Evolutionary conservation across 176 grass and related monocot genomes (phyloP).

Genomic region (Triticum aestivum): DNA sequence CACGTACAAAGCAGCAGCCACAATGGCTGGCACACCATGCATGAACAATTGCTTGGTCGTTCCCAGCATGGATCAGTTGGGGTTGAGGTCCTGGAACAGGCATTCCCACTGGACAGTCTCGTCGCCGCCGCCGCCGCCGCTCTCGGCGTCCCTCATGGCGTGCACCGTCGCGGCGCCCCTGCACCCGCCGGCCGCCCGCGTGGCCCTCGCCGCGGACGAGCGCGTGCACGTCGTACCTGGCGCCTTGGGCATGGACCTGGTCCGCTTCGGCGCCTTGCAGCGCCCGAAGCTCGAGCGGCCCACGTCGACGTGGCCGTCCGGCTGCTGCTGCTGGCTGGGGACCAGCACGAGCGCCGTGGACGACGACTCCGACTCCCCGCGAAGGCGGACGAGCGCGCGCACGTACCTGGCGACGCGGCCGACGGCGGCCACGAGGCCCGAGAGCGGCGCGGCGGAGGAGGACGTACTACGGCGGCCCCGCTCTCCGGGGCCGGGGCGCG

Average conservation of each 20-base stretch:
- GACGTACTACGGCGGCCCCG: too few species aligned
- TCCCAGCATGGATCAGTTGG: slow-evolving; percentile 39
- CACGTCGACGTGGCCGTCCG: neutral
- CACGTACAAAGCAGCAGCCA: neutral
- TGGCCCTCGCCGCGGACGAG: neutral
- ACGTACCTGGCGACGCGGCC: slow-evolving; percentile 41
- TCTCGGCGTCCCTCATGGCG: slow-evolving; percentile 28
- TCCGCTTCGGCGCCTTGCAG: slow-evolving; percentile 23
- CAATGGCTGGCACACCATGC: neutral
- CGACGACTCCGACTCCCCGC: neutral
- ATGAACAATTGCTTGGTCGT: neutral
- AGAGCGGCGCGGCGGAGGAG: neutral
- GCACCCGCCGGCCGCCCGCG: neutral
- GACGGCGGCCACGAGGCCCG: neutral
- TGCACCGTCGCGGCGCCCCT: slow-evolving; percentile 42
- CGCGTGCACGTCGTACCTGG: neutral
- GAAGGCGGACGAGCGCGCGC: slow-evolving; percentile 32
- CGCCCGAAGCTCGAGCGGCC: neutral
- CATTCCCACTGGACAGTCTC: slow-evolving; percentile 45
- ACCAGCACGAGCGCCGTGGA: slow-evolving; percentile 50
- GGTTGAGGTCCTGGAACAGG: slow-evolving; percentile 60
- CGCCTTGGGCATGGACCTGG: slow-evolving; percentile 31
- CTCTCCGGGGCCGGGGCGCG: slow-evolving; percentile 8
- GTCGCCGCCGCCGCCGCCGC: neutral
- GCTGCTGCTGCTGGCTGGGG: slow-evolving; percentile 22